These are phyloP conservation scores for Colletotrichum sp. DNA, from an alignment of 2,329 filamentous ascomycete genomes.

Conservation along the genomic window DNA sequence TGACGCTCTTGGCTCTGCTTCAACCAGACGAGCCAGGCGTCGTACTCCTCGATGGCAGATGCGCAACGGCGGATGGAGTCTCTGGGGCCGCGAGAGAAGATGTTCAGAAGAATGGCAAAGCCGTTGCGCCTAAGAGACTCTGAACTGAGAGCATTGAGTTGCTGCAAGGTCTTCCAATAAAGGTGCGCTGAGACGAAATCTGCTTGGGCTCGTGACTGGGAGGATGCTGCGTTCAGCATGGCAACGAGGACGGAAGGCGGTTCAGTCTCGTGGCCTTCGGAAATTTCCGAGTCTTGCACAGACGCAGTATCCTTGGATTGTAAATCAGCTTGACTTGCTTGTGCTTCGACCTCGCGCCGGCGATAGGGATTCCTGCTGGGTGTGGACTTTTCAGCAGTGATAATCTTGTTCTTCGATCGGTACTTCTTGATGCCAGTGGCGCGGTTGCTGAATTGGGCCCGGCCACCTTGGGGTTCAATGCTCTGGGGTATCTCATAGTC, in stretches of 20 bases:
- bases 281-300: slow-evolving; percentile 17
- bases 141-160: slow-evolving; percentile 68
- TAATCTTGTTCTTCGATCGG: slow-evolving; percentile 63
- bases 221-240: slow-evolving; percentile 79
- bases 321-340: background rate
- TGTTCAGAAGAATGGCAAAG: slow-evolving; percentile 73
- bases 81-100: slow-evolving; percentile 74
- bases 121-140: slow-evolving; percentile 69
- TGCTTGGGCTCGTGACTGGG: slow-evolving; percentile 77
- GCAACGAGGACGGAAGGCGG: slow-evolving; percentile 59
- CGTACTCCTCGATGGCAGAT: slow-evolving; percentile 77
- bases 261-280: slow-evolving; percentile 7
- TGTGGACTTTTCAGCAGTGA: slow-evolving; percentile 54
- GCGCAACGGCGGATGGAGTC: slow-evolving; percentile 73
- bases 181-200: slow-evolving; percentile 85
- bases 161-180: slow-evolving; percentile 83
- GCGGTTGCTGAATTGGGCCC: slow-evolving; percentile 73
- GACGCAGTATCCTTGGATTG: slow-evolving; percentile 7
- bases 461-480: slow-evolving; percentile 62
- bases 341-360: slow-evolving; percentile 26
- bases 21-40: slow-evolving; percentile 82
- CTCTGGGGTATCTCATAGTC: slow-evolving; percentile 81
- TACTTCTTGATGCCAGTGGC: slow-evolving; percentile 66
- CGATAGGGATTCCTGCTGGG: slow-evolving; percentile 66
- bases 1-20: slow-evolving; percentile 83